Evolutionary conservation across 345 rosid genomes (phyloP).

Genomic region (Murraya koenigii): DNA sequence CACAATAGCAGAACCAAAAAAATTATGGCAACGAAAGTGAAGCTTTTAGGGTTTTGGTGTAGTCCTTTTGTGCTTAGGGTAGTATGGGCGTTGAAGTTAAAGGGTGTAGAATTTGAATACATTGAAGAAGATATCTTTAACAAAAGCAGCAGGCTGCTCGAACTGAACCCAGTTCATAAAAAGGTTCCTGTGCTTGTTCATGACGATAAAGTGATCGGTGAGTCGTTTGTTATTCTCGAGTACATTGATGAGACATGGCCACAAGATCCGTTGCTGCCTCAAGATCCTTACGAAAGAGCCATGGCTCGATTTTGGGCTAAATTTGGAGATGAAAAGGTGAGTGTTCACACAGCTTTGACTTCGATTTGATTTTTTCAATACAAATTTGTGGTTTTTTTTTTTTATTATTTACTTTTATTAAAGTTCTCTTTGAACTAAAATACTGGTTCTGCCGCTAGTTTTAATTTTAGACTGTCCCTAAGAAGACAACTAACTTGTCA

Average conservation of each 20-base stretch:
- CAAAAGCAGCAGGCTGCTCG: conserved; percentile 13
- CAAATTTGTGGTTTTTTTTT: too few species aligned
- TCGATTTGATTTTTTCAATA: too few species aligned
- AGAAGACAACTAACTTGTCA: too few species aligned
- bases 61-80: conserved; percentile 18
- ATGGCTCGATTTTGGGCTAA: conserved; percentile 39
- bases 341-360: neutral
- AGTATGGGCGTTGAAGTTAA: conserved; percentile 20
- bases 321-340: conserved; percentile 28
- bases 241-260: conserved; percentile 36
- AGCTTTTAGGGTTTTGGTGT: conserved; percentile 20
- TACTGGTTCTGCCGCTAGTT: too few species aligned
- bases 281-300: conserved; percentile 36
- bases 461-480: too few species aligned
- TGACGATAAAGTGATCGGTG: neutral
- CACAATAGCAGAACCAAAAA: too few species aligned
- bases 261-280: conserved; percentile 31
- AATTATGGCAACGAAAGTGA: conserved; percentile 9
- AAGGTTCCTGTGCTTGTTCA: conserved; percentile 24
- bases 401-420: too few species aligned
- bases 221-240: conserved; percentile 24
- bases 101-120: conserved; percentile 21
- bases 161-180: conserved; percentile 14
- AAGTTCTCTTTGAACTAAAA: too few species aligned
- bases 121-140: conserved; percentile 20